Evolutionary conservation across 768 basidiomycete genomes (phyloP).

Genomic region (Multifurca ochricompacta): DNA sequence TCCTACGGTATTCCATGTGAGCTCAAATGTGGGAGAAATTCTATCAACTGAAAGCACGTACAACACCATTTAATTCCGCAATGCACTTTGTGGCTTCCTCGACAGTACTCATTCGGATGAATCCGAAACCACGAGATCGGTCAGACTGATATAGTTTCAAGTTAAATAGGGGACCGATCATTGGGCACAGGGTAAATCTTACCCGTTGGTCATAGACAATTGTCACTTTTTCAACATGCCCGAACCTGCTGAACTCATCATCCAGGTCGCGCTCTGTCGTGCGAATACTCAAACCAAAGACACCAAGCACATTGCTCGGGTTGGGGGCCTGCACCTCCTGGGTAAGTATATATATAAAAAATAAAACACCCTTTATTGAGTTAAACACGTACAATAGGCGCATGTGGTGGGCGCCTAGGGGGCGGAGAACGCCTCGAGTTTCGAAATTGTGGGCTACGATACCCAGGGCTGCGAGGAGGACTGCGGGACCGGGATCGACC

Average conservation of each 20-base stretch:
- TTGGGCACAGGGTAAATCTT: conserved; percentile 29
- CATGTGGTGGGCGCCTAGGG: conserved; percentile 59
- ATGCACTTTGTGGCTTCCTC: conserved; percentile 87
- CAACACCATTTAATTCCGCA: conserved; percentile 85
- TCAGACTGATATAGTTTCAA: conserved; percentile 54
- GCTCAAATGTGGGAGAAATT: background rate
- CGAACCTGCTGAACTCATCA: conserved; percentile 85
- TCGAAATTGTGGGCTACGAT: conserved; percentile 48
- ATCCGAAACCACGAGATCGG: conserved; percentile 95
- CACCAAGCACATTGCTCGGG: conserved; percentile 84
- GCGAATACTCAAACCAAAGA: conserved; percentile 97
- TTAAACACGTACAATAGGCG: conserved; percentile 58
- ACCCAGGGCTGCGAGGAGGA: conserved; percentile 51
- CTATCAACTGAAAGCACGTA: conserved; percentile 34
- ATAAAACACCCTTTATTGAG: conserved; percentile 20
- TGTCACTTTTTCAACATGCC: conserved; percentile 88
- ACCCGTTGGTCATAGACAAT: conserved; percentile 97
- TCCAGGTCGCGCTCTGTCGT: conserved; percentile 92
- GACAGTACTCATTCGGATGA: conserved; percentile 87
- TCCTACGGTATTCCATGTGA: conserved; percentile 44
- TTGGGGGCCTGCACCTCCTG: conserved; percentile 71
- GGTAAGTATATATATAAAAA: too few relatives aligned
- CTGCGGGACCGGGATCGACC: conserved; percentile 73
- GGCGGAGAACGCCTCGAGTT: conserved; percentile 40
- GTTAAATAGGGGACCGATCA: conserved; percentile 1